Conservation (phyloP, 2,329 filamentous ascomycete genomes). For the Epichloe typhina region DNA sequence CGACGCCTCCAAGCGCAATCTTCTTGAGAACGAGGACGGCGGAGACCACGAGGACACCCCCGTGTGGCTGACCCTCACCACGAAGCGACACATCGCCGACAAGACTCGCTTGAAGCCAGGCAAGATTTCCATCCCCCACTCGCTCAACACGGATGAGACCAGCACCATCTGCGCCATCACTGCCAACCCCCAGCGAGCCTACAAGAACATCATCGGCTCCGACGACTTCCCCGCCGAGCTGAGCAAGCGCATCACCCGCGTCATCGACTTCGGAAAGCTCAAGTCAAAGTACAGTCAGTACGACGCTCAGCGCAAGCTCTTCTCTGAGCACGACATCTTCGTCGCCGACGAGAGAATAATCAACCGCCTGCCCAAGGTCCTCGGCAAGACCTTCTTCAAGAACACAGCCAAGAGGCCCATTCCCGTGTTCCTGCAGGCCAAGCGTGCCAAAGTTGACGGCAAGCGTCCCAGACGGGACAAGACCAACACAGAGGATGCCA, state of each 20-base stretch:
- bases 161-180: slow-evolving; percentile 76
- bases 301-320: slow-evolving; percentile 73
- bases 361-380: slow-evolving; percentile 55
- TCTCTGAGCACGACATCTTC: slow-evolving; percentile 82
- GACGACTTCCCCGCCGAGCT: slow-evolving; percentile 57
- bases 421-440: slow-evolving; percentile 57
- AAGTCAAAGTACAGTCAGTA: slow-evolving; percentile 74
- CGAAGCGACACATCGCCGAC: slow-evolving; percentile 55
- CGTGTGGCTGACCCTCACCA: slow-evolving; percentile 50
- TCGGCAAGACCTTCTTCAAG: slow-evolving; percentile 93
- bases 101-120: slow-evolving; percentile 69
- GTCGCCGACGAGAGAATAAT: slow-evolving; percentile 81
- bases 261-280: slow-evolving; percentile 75
- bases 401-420: slow-evolving; percentile 71
- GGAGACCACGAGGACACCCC: slow-evolving; percentile 33
- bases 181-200: slow-evolving; percentile 65
- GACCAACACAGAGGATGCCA: slow-evolving; percentile 20
- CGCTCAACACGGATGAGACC: slow-evolving; percentile 51
- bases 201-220: slow-evolving; percentile 76
- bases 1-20: slow-evolving; percentile 39
- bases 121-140: slow-evolving; percentile 64
- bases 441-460: slow-evolving; percentile 46
- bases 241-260: slow-evolving; percentile 53
- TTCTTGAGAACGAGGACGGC: slow-evolving; percentile 33
- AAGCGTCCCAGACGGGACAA: slow-evolving; percentile 46